These are phyloP conservation scores for Fusarium denticulatum DNA, from an alignment of 2,329 filamentous ascomycete species.

Conservation along the genomic window DNA sequence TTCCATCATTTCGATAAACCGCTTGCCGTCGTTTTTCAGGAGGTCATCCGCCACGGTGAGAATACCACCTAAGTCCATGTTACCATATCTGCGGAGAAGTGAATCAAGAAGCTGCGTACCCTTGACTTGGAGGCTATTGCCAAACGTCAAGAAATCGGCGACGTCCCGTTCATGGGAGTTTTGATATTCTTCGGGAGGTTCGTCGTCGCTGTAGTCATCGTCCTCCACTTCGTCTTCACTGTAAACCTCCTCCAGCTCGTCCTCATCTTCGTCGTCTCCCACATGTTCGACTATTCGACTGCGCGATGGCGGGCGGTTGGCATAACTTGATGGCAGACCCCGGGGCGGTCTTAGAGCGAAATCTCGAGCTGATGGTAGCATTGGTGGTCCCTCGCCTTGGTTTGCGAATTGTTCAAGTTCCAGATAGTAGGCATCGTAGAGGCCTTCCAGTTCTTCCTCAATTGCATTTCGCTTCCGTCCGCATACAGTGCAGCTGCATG, in stretches of 20 bases:
- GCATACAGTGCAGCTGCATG: constrained; percentile 97
- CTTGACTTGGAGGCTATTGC: constrained; percentile 96
- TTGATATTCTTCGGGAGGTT: constrained; percentile 75
- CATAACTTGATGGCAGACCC: constrained; percentile 66
- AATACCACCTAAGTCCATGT: constrained; percentile 81
- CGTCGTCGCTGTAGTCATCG: constrained; percentile 72
- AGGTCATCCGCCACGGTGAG: constrained; percentile 98
- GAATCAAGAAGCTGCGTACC: constrained; percentile 64
- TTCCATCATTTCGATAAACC: constrained; percentile 99
- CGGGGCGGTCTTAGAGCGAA: constrained; percentile 69
- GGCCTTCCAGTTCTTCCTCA: constrained; percentile 95
- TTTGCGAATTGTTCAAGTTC: constrained; percentile 98
- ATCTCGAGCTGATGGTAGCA: constrained; percentile 63
- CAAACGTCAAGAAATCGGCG: constrained; percentile 95
- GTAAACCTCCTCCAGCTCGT: constrained; percentile 61
- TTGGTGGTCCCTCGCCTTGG: constrained; percentile 74
- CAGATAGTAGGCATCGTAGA: constrained; percentile 98
- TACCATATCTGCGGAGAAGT: constrained; percentile 57
- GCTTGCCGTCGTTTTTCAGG: constrained; percentile 98
- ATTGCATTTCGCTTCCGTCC: constrained; percentile 96
- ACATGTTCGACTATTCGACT: constrained; percentile 78
- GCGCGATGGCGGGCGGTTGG: constrained; percentile 75
- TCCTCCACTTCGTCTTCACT: constrained; percentile 65
- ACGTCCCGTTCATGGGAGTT: constrained; percentile 71
- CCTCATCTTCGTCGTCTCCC: constrained; percentile 65